These are phyloP conservation scores for Nidula microcarpa DNA, from an alignment of 768 basidiomycete species.

Conservation along the genomic window DNA sequence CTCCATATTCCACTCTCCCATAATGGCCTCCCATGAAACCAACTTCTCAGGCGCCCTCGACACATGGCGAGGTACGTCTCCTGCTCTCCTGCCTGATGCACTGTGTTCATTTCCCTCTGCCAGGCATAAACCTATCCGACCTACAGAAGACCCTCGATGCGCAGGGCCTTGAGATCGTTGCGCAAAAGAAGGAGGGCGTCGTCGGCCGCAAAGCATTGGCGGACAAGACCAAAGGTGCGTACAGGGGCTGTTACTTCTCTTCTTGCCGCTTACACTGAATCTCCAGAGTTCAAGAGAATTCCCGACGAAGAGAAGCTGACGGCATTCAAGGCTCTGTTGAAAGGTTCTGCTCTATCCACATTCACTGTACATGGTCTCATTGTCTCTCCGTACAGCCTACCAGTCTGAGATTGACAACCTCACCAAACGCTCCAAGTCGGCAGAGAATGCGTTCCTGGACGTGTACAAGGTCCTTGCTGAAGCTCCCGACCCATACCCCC, in stretches of 20 bases:
- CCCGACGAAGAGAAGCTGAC: constrained; percentile 85
- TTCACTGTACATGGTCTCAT: neutral
- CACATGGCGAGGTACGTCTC: constrained; percentile 81
- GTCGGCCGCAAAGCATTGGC: constrained; percentile 91
- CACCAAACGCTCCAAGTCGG: constrained; percentile 86
- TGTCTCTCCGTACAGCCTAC: constrained; percentile 56
- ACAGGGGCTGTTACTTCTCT: neutral
- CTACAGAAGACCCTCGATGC: constrained; percentile 90
- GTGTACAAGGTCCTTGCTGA: constrained; percentile 96
- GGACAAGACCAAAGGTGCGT: constrained; percentile 93
- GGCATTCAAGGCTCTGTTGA: constrained; percentile 87
- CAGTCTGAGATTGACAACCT: constrained; percentile 95
- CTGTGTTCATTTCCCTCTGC: neutral
- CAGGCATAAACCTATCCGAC: constrained; percentile 86
- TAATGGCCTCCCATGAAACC: constrained; percentile 41
- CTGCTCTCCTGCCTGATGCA: neutral
- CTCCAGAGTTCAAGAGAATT: constrained; percentile 91
- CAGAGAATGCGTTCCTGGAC: constrained; percentile 95
- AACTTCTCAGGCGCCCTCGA: constrained; percentile 92
- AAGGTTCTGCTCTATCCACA: constrained; percentile 45
- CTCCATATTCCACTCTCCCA: constrained; percentile 1
- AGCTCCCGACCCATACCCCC: constrained; percentile 95
- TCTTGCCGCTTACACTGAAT: neutral
- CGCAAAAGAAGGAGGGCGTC: constrained; percentile 97
- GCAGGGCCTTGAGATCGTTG: constrained; percentile 93